These are phyloP conservation scores for Phaseolus lunatus DNA, from an alignment of 306 rosid genomes.

Conservation along the genomic window DNA sequence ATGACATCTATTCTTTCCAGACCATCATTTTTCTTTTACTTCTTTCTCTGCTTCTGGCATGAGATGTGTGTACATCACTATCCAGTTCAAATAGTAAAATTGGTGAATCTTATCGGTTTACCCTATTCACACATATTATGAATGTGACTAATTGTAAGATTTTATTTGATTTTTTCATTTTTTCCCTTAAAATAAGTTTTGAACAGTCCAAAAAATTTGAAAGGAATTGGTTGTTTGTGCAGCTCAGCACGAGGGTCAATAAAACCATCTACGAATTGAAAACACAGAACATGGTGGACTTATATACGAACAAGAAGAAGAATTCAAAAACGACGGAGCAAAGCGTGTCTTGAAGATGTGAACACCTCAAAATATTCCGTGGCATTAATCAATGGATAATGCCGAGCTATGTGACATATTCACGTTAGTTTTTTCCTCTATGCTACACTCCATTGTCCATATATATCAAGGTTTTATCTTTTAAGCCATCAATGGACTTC, in stretches of 20 bases:
- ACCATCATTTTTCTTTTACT: no score
- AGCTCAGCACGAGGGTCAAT: conserved; percentile 42
- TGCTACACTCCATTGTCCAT: conserved; percentile 21
- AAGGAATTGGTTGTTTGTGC: conserved; percentile 31
- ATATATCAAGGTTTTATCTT: neutral
- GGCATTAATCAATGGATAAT: neutral
- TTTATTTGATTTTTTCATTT: no score
- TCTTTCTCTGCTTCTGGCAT: no score
- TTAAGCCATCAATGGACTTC: conserved; percentile 5
- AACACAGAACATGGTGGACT: conserved; percentile 30
- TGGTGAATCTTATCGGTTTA: neutral
- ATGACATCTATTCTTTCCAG: no score
- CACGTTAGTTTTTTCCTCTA: neutral
- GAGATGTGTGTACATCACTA: neutral
- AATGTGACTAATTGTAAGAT: neutral
- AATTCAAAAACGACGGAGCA: conserved; percentile 22
- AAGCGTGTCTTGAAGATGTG: conserved; percentile 18
- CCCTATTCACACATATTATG: neutral
- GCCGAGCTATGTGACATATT: conserved; percentile 1
- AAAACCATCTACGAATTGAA: conserved; percentile 15
- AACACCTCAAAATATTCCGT: neutral
- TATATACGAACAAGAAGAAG: conserved; percentile 22
- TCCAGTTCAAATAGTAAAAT: neutral
- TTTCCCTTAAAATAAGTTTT: neutral
- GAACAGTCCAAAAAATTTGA: conserved; percentile 37